Conservation (phyloP, 179 eudicot genomes). For the Heliamphora pulchella region DNA sequence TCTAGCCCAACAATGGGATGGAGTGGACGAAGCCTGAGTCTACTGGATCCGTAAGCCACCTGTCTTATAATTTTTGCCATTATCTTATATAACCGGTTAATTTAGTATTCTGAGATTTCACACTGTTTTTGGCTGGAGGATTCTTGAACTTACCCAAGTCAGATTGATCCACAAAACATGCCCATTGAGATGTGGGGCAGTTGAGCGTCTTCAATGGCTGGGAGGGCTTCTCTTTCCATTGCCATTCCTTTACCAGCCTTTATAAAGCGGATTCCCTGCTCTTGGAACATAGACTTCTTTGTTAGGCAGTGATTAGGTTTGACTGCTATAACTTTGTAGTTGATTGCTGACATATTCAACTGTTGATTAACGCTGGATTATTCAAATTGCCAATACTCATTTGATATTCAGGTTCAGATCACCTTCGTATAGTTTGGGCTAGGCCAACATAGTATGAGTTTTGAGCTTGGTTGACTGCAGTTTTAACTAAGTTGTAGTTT, state of each 20-base stretch:
- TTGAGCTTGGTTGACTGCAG: neutral
- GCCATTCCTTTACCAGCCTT: neutral
- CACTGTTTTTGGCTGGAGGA: neutral
- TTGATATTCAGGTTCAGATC: neutral
- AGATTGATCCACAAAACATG: neutral
- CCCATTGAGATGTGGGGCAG: no score
- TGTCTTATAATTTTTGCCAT: neutral
- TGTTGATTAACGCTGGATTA: neutral
- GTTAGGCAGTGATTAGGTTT: neutral
- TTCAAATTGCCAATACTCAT: neutral
- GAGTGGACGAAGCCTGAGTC: constrained; percentile 98
- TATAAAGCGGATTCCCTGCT: neutral
- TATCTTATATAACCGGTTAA: neutral
- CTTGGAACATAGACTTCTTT: neutral
- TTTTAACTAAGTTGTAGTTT: neutral
- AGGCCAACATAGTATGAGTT: neutral
- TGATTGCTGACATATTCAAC: neutral
- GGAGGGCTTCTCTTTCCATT: neutral
- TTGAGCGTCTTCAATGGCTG: no score
- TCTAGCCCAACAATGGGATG: constrained; percentile 98
- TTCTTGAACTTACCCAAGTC: neutral
- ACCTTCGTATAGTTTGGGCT: neutral
- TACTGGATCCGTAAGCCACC: constrained; percentile 89
- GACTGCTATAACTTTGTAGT: neutral
- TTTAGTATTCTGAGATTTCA: neutral